A percentile compares a stretch with the other conserved stretches of the same genome.
phyloP scores from a whole-genome alignment of 176 grass and related monocot species.

The Poa pratensis region DNA sequence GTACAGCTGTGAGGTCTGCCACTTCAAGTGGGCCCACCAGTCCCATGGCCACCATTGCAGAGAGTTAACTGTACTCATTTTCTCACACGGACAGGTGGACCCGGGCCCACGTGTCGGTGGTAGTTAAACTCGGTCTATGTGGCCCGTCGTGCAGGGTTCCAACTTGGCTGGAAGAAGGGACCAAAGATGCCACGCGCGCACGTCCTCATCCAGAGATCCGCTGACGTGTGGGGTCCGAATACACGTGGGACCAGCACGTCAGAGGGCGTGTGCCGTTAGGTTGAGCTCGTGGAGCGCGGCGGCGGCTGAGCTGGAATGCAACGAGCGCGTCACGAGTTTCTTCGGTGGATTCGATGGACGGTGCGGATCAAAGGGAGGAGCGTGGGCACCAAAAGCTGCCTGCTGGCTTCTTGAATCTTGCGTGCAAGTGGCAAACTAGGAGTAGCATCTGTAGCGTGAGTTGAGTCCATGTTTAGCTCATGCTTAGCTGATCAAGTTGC shows the following conservation, averaged over 20 bases:
- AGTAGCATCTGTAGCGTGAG: not conserved
- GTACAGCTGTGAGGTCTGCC: not conserved
- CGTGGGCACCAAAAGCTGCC: not conserved
- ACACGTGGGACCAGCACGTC: not conserved
- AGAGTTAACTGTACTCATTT: not conserved
- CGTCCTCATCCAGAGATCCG: not conserved
- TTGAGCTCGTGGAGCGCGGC: not conserved
- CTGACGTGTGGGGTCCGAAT: not conserved
- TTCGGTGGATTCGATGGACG: not conserved
- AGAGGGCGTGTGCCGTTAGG: not conserved
- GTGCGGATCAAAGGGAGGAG: not conserved
- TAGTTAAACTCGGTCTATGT: too few species aligned
- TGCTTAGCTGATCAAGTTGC: not conserved
- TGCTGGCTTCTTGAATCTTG: conserved; percentile 1
- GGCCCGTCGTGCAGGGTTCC: not conserved
- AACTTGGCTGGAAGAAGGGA: conserved; percentile 17
- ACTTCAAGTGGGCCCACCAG: not conserved
- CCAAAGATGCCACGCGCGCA: not conserved
- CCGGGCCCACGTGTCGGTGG: conserved; percentile 6
- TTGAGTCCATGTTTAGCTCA: not conserved
- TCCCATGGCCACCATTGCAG: not conserved
- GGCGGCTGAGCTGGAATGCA: conserved; percentile 41
- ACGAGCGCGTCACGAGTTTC: not conserved
- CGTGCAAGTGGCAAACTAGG: not conserved
- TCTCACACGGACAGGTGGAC: not conserved